A percentile compares a stretch with the other conserved stretches of the same genome.
Evolutionary conservation across 164 flowering plant species (phyloP).

Genomic region (Vitis cinerea): DNA sequence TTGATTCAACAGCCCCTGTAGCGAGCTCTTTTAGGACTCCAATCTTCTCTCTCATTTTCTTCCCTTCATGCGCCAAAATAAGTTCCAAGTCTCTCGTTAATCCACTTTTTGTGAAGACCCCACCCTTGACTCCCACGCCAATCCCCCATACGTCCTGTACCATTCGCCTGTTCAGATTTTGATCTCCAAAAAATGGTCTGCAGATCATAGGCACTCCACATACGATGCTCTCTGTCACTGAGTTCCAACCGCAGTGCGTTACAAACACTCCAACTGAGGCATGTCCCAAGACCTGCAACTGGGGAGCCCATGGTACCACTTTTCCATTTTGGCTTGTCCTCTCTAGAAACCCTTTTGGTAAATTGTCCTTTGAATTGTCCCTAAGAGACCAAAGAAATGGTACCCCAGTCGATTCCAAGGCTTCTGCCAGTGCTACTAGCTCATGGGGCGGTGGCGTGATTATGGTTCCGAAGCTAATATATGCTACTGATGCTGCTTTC

Average conservation of each 20-base stretch:
- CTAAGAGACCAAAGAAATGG: conserved; percentile 45
- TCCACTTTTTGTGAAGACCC: conserved; percentile 21
- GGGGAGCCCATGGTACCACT: conserved; percentile 52
- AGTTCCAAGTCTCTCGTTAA: conserved; percentile 14
- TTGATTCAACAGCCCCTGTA: conserved; percentile 16
- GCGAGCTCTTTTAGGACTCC: conserved; percentile 16
- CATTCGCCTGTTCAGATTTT: conserved; percentile 23
- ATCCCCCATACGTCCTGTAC: conserved; percentile 28
- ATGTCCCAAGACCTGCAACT: conserved; percentile 30
- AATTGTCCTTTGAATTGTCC: conserved; percentile 8
- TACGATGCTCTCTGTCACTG: conserved; percentile 31
- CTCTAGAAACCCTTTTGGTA: conserved; percentile 31
- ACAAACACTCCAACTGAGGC: conserved; percentile 31
- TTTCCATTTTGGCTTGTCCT: conserved; percentile 16
- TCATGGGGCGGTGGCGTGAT: conserved; percentile 34
- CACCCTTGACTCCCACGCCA: conserved; percentile 36
- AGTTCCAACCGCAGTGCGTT: conserved; percentile 56
- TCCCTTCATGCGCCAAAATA: conserved; percentile 27
- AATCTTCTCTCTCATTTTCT: conserved; percentile 28
- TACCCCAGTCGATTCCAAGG: conserved; percentile 17
- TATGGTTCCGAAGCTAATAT: conserved; percentile 40
- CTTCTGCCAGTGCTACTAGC: conserved; percentile 33
- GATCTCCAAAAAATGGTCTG: conserved; percentile 45
- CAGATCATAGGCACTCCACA: conserved; percentile 43
- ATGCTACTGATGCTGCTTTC: conserved; percentile 25